Base-by-base conservation (phyloP, 2,329 filamentous ascomycete species). In the Xylariaceae sp. region DNA sequence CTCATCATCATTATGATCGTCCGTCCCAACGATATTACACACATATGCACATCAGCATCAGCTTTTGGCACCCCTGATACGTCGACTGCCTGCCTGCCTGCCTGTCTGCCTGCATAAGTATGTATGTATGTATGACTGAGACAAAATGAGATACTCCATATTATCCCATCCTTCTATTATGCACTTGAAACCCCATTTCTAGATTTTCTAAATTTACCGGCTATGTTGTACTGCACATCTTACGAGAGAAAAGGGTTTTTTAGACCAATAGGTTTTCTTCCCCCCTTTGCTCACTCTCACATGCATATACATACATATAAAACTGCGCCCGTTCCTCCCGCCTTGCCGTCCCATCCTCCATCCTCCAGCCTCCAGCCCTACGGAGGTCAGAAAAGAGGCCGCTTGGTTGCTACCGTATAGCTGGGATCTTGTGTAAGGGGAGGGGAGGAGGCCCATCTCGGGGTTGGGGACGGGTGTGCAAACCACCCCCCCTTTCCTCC, bases 331-430 rank as follows among this genome's bases (percentile, higher is more conserved):
- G 54, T 53, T 62, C 47, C 48, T 54, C 54, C 47, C 47, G 47
- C 50, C 37, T 52, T 54, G 48, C 60, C 49, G 57, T 54, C 56
- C 56, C 59, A 51, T 50, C 56, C 44, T 29, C 20, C 20, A n/a
- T n/a, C n/a, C n/a, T n/a, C 26, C 29, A 37, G 3, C 12, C 12
- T 37, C 32, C 32, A 37, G 32, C 50, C 42, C 46, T 52, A 54
- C 42, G 48, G 26, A 47, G 29, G 45, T 50, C 52, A 48, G 54
- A 54, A 54, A 56, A 54, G 32, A n/a, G 48, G 48, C 44, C 46
- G 48, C 52, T 40, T 43, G 53, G 56, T 57, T 49, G 57, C 51
- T 60, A 62, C 54, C 60, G 52, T 32, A 58, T 44, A 56, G 47
- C 48, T 56, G 60, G 60, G 60, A 56, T 54, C 43, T 32, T 52